phyloP scores from a whole-genome alignment of 2,329 filamentous ascomycete genomes.

The Colletotrichum cordylinicola region DNA sequence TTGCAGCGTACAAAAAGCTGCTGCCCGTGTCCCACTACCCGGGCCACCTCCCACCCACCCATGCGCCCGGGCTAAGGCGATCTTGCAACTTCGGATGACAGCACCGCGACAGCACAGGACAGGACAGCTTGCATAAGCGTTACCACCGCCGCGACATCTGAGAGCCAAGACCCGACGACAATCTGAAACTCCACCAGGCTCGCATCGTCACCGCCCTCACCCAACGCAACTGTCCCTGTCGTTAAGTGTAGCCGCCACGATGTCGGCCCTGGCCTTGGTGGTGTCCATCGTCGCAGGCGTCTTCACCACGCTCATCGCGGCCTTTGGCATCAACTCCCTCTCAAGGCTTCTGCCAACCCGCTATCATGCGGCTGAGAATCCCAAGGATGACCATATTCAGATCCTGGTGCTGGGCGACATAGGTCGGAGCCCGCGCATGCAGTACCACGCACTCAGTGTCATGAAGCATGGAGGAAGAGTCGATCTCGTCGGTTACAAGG shows the following conservation, averaged over 20 bases:
- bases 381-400: conserved; percentile 62
- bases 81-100: conserved; percentile 20
- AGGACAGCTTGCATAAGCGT: conserved; percentile 11
- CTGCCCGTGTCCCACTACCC: background rate
- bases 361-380: conserved; percentile 37
- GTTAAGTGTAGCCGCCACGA: background rate
- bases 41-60: background rate
- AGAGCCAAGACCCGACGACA: background rate
- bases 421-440: conserved; percentile 95
- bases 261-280: conserved; percentile 8
- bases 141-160: background rate
- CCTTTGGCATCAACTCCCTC: conserved; percentile 22
- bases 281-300: conserved; percentile 14
- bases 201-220: background rate
- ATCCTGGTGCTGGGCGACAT: conserved; percentile 95
- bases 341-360: conserved; percentile 36
- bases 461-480: conserved; percentile 82
- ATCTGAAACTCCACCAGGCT: background rate
- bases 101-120: background rate
- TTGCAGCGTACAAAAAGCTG: background rate
- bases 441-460: conserved; percentile 95
- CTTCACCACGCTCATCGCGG: conserved; percentile 7
- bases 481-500: conserved; percentile 88
- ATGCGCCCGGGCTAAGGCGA: background rate
- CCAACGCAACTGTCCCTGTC: background rate